Evolutionary conservation across 305 asterid genomes (phyloP), one percentile per base, ranked within the genome.

Genomic region (Fraxinus greggii): DNA sequence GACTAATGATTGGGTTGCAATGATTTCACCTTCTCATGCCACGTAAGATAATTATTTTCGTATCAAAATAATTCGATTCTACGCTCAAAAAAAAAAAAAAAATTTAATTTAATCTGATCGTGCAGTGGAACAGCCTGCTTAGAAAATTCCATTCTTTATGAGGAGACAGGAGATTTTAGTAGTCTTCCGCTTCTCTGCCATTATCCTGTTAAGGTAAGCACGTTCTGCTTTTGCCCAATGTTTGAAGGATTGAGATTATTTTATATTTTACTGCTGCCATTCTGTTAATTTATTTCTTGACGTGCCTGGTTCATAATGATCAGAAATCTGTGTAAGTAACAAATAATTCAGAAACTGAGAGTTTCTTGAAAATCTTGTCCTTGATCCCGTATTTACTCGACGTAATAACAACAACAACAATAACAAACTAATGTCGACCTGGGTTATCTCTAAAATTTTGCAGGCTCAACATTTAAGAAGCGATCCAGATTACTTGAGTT

Each of bases 161-260:
- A 28, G 75, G 92, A 95, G 78, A 95, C 98, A 0, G 98, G 98
- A 7, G 98, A 95, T 86, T 59, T 91, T 0, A 86, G 87, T 78
- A 77, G 42, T 63, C 97, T 95, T 80, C 98, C 98, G 5, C 98
- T 95, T 79, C 90, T 95, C 4, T 95, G 98, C 82, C 98, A 95
- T 82, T 95, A 95, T 78, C 98, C 98, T 0, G 93, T 95, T 12
- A 95, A 95, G 97, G 98, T 95, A 61, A 84, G 83, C 12, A 54
- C 61, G 7, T 17, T n/a, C 21, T 51, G 17, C 61, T 51, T 51
- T 40, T 40, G 48, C 48, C 8, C 8, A 40, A 9, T 10, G 15
- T 9, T 40, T 40, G 15, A 40, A 40, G 15, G 48, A 40, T 40
- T 38, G 40, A 36, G 13, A 38, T 36, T 36, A 36, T 36, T 36